Conservation (phyloP, 2,329 filamentous ascomycete species). For the Penicillium sp. region DNA sequence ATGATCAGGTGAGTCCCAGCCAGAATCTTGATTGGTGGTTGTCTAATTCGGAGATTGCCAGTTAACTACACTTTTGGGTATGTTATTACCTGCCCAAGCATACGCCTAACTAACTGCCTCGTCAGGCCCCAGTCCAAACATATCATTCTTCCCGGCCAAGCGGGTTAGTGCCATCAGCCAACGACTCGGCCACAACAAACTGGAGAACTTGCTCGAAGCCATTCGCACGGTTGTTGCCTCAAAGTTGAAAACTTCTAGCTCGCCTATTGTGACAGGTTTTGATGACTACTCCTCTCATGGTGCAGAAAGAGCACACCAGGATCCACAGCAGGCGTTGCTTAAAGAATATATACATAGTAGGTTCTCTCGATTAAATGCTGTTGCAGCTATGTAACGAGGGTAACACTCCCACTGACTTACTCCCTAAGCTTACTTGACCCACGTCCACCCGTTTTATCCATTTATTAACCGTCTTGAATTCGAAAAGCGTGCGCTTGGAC, state of each 20-base stretch:
- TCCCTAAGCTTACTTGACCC: slow-evolving; percentile 44
- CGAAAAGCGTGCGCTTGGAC: slow-evolving; percentile 48
- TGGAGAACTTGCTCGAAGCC: slow-evolving; percentile 13
- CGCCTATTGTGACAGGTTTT: not conserved
- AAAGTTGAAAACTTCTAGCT: slow-evolving; percentile 8
- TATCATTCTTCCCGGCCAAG: slow-evolving; percentile 17
- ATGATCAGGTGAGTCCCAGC: not conserved
- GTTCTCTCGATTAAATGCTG: not conserved
- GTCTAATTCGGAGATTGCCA: not conserved
- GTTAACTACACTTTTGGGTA: slow-evolving; percentile 2
- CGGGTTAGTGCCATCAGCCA: slow-evolving; percentile 12
- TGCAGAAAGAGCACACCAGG: not conserved
- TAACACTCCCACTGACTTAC: not conserved
- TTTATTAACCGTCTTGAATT: slow-evolving; percentile 46
- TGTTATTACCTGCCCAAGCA: not conserved
- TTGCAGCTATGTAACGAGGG: not conserved
- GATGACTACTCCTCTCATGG: not conserved
- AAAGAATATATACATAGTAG: not conserved
- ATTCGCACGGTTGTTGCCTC: slow-evolving; percentile 12
- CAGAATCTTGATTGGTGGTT: not conserved
- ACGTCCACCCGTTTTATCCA: slow-evolving; percentile 45
- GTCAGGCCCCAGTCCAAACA: slow-evolving; percentile 14
- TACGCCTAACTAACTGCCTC: not conserved
- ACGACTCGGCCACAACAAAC: slow-evolving; percentile 12
- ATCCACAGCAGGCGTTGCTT: too few species aligned